A percentile compares a stretch with the other conserved stretches of the same genome.
Evolutionary conservation across 441 rosid genomes (phyloP).

Genomic region (Erodium chrysanthum): DNA sequence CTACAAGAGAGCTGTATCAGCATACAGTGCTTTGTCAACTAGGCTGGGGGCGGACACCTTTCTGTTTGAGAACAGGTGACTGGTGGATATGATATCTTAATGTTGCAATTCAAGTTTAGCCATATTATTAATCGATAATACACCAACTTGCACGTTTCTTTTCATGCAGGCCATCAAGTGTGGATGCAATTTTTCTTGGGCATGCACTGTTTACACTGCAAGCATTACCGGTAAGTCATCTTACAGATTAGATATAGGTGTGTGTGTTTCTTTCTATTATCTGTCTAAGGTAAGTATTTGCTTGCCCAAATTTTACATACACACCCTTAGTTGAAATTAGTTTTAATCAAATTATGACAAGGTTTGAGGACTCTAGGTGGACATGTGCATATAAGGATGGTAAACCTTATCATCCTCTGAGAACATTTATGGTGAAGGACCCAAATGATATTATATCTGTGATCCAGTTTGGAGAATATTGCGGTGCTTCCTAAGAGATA

Average conservation of each 20-base stretch:
- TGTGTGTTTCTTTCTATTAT: neutral
- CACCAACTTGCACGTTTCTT: constrained; percentile 10
- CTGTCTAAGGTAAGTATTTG: neutral
- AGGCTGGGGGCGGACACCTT: constrained; percentile 60
- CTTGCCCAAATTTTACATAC: neutral
- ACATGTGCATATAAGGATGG: neutral
- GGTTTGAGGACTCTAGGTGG: neutral
- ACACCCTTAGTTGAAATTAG: neutral
- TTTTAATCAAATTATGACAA: neutral
- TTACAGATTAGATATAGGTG: too few species aligned
- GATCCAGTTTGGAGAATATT: neutral
- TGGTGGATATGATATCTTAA: constrained; percentile 8
- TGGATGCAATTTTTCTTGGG: constrained; percentile 69
- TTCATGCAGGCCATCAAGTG: constrained; percentile 65
- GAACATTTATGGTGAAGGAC: neutral
- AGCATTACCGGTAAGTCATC: constrained; percentile 68
- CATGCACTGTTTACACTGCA: constrained; percentile 62
- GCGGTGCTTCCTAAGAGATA: too few species aligned
- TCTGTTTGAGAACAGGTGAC: constrained; percentile 67
- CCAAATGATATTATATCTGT: neutral
- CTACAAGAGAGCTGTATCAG: constrained; percentile 54
- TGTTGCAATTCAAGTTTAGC: neutral
- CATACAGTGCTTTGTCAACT: constrained; percentile 72
- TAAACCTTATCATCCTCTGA: neutral
- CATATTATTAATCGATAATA: constrained; percentile 2